phyloP scores from a whole-genome alignment of 129 eudicot species.

The Kitagawia praeruptora region DNA sequence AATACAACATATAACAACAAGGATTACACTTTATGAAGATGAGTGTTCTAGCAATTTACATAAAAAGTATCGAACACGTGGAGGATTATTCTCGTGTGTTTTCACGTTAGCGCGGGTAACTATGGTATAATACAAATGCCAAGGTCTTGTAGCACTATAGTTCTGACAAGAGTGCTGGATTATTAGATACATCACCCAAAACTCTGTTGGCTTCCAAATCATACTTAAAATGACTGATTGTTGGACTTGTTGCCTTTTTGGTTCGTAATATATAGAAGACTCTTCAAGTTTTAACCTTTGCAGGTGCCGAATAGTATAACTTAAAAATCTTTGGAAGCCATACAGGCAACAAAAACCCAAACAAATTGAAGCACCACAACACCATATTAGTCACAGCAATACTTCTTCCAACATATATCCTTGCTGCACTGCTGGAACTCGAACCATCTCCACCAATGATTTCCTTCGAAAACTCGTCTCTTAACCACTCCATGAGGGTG shows the following conservation, averaged over 20 bases:
- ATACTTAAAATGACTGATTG: not conserved
- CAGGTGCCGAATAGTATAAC: conserved; percentile 31
- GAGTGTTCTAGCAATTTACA: too few species aligned
- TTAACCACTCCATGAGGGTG: conserved; percentile 56
- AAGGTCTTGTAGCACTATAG: too few species aligned
- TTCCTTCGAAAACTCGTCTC: conserved; percentile 35
- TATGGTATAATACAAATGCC: too few species aligned
- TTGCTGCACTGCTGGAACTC: conserved; percentile 13
- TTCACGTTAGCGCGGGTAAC: too few species aligned
- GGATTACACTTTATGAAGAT: too few species aligned
- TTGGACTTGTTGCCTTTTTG: not conserved
- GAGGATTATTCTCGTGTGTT: too few species aligned
- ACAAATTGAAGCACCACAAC: conserved; percentile 71
- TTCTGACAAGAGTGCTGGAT: too few species aligned
- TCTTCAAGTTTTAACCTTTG: conserved; percentile 2
- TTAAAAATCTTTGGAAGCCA: conserved; percentile 60
- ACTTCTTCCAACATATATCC: conserved; percentile 50
- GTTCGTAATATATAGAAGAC: not conserved
- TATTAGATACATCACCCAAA: not conserved
- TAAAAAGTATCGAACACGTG: too few species aligned
- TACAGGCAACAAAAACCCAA: conserved; percentile 73
- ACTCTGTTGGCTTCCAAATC: not conserved
- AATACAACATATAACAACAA: too few species aligned
- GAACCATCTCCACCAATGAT: conserved; percentile 10
- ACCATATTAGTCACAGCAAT: conserved; percentile 58